Conservation (phyloP, 2,329 filamentous ascomycete species). For the Scleromitrula shiraiana region DNA sequence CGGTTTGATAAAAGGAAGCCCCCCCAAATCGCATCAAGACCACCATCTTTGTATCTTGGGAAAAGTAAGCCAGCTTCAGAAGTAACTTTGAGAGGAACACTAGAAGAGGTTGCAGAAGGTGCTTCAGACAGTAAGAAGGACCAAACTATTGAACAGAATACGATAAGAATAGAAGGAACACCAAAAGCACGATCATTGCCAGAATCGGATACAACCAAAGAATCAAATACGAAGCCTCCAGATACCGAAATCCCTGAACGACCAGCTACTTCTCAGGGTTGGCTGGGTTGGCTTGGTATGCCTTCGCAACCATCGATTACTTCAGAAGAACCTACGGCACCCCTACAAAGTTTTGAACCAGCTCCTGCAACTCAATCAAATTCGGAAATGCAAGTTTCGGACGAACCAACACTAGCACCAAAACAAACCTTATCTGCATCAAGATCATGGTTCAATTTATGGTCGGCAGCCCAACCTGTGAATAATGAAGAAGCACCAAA, state of each 20-base stretch:
- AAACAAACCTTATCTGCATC: slow-evolving; percentile 3
- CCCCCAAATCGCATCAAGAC: slow-evolving; percentile 16
- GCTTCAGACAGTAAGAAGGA: slow-evolving; percentile 8
- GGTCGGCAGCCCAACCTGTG: slow-evolving; percentile 19
- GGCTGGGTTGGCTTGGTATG: slow-evolving; percentile 46
- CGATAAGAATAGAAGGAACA: neutral
- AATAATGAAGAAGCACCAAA: slow-evolving; percentile 18
- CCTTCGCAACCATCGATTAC: slow-evolving; percentile 17
- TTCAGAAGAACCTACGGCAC: neutral
- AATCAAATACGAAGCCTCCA: slow-evolving; percentile 1
- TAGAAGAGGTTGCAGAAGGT: slow-evolving; percentile 2
- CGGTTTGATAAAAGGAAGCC: slow-evolving; percentile 24
- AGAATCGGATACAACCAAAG: neutral
- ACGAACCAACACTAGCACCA: slow-evolving; percentile 3
- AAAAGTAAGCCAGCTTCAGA: slow-evolving; percentile 30
- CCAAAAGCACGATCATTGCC: slow-evolving; percentile 1
- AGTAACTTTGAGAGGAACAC: slow-evolving; percentile 23
- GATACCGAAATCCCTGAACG: slow-evolving; percentile 6
- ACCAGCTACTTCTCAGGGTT: slow-evolving; percentile 36
- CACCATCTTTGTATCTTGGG: slow-evolving; percentile 28
- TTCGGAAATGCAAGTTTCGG: slow-evolving; percentile 2
- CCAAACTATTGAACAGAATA: slow-evolving; percentile 1
- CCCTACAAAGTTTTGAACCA: slow-evolving; percentile 1
- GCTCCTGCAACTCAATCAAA: neutral
- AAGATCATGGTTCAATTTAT: slow-evolving; percentile 28